Conservation (phyloP, 257 asterid species). For the Lycium ferocissimum region DNA sequence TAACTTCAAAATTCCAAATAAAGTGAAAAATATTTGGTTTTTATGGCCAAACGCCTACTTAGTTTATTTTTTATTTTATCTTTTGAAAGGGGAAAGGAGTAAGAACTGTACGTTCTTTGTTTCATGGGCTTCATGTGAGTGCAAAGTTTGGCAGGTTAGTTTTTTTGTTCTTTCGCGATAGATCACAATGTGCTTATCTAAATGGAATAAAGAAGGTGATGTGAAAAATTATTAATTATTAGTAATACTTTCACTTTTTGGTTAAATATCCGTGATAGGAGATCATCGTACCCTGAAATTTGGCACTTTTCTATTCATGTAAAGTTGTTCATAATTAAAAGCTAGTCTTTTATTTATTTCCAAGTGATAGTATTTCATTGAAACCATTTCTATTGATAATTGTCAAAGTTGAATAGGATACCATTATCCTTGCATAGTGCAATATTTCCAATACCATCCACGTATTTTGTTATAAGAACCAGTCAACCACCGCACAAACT, state of each 20-base stretch:
- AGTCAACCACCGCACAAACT: neutral
- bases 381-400: neutral
- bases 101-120: neutral
- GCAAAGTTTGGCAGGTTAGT: neutral
- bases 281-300: neutral
- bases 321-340: neutral
- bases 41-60: too few species aligned
- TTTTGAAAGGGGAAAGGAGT: too few species aligned
- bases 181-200: neutral
- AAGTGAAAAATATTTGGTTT: too few species aligned
- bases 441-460: neutral
- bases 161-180: neutral
- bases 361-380: neutral
- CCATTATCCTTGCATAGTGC: neutral
- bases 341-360: neutral
- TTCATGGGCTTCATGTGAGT: neutral
- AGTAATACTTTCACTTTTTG: constrained; percentile 35
- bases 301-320: neutral
- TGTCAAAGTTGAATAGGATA: neutral
- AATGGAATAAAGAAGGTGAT: neutral
- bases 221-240: neutral
- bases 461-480: neutral
- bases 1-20: too few species aligned
- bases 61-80: too few species aligned
- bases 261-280: neutral